Evolutionary conservation across 345 rosid genomes (phyloP), one percentile per base, ranked within the genome.

Genomic region (Cardiospermum halicacabum): DNA sequence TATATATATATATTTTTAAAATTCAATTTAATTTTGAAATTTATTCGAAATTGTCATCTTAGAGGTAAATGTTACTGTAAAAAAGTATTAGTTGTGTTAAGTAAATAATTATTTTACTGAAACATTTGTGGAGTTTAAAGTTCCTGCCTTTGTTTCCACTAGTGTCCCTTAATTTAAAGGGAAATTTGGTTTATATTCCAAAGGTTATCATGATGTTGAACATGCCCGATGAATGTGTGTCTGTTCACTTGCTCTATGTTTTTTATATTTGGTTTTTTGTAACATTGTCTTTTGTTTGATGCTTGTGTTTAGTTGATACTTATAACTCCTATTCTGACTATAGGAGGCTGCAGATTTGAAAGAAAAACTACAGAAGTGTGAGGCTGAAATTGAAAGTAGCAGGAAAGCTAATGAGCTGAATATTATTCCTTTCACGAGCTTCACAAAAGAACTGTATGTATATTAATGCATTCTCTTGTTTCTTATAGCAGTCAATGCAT

Each of bases 291-390:
- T 48, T 25, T 26, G 3, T 15, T 34, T n/a, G 25, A 24, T 47
- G 51, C 11, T 7, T 21, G 64, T 24, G 30, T 25, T 55, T 10
- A 28, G 11, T 32, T 47, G 40, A 50, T 56, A 16, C 10, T 53
- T 11, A 49, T 19, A 18, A 22, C 59, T 48, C 11, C 21, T 40
- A 66, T 76, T 60, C 25, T 67, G 12, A 65, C 45, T 60, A 32
- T 72, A 91, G 99, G 97, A 87, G 69, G 85, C 74, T 3, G 80
- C 68, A 34, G 88, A 82, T 73, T 71, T 91, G 69, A 87, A 81
- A 74, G 81, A 72, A 31, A 87, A 87, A 72, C 83, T 87, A 65
- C 85, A 78, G 72, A 87, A 73, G 72, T 89, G 81, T 72, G 94
- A 94, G 80, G 85, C 87, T 64, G 95, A 94, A 74, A 65, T 86